phyloP scores from a whole-genome alignment of 2,329 filamentous ascomycete species.

The Lasiodiplodia theobromae region DNA sequence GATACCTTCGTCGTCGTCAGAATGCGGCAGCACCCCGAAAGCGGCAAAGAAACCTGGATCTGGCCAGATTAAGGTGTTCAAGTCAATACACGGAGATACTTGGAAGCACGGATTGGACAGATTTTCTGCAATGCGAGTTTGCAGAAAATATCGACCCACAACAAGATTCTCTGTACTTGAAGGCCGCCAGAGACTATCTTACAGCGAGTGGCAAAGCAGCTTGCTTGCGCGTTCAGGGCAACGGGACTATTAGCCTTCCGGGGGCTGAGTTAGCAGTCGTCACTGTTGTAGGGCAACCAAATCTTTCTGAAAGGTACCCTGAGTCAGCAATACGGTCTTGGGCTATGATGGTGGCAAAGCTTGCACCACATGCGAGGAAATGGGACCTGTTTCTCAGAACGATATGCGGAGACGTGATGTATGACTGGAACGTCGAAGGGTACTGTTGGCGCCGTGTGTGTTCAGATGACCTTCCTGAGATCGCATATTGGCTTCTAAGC shows the following conservation, averaged over 20 bases:
- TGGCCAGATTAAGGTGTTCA: no score
- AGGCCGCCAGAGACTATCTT: no score
- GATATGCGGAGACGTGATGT: not conserved
- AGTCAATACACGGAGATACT: no score
- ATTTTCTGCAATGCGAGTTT: no score
- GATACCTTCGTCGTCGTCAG: no score
- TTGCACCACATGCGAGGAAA: not conserved
- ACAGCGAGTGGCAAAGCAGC: no score
- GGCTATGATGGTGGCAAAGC: not conserved
- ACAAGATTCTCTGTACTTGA: no score
- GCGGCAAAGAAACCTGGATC: rapidly evolving
- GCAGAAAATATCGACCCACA: no score
- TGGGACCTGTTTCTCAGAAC: not conserved
- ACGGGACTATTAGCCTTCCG: not conserved
- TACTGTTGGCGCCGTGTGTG: not conserved
- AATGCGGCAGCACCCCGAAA: rapidly evolving
- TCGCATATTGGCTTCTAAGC: not conserved
- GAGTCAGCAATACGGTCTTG: not conserved
- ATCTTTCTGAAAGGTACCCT: not conserved
- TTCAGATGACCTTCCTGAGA: not conserved
- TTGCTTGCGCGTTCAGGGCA: no score
- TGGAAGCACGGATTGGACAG: no score
- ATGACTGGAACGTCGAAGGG: no score
- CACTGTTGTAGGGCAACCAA: not conserved
- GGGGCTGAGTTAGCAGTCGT: not conserved